phyloP scores from a whole-genome alignment of 805 yeast species.

The Cyberlindnera petersonii region DNA sequence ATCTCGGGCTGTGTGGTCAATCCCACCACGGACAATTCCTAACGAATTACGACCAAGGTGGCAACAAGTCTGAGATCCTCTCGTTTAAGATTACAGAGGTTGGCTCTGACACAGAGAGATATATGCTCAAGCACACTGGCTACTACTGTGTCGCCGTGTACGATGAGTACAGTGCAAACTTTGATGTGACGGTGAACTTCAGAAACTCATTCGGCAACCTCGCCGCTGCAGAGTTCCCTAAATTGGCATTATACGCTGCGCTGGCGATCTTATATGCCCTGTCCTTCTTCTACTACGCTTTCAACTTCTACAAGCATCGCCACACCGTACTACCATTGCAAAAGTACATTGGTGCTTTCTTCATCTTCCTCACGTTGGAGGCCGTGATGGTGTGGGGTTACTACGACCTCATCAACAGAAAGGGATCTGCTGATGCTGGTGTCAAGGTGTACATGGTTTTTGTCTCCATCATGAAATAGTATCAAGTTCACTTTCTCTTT shows the following conservation, averaged over 20 bases:
- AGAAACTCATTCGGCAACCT: constrained; percentile 90
- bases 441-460: constrained; percentile 74
- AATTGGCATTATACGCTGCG: constrained; percentile 83
- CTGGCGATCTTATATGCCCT: constrained; percentile 80
- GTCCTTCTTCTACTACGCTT: constrained; percentile 76
- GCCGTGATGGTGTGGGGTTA: constrained; percentile 88
- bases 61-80: constrained; percentile 50
- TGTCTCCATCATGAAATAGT: constrained; percentile 73
- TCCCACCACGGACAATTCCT: constrained; percentile 61
- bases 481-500: constrained; percentile 83
- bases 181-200: constrained; percentile 68
- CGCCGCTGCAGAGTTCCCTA: constrained; percentile 87
- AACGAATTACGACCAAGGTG: constrained; percentile 38
- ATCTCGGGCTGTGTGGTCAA: constrained; percentile 48
- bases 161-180: constrained; percentile 37
- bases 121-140: constrained; percentile 72
- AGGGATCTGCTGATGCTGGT: constrained; percentile 44
- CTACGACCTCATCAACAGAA: constrained; percentile 74
- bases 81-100: constrained; percentile 51
- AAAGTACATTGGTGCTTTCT: constrained; percentile 83
- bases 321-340: constrained; percentile 87
- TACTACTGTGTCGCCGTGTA: constrained; percentile 86
- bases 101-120: constrained; percentile 62
- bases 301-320: constrained; percentile 80
- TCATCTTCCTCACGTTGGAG: constrained; percentile 76